Evolutionary conservation across 257 asterid species (phyloP), one percentile per base, ranked within the genome.

Genomic region (Hygrophila difformis): DNA sequence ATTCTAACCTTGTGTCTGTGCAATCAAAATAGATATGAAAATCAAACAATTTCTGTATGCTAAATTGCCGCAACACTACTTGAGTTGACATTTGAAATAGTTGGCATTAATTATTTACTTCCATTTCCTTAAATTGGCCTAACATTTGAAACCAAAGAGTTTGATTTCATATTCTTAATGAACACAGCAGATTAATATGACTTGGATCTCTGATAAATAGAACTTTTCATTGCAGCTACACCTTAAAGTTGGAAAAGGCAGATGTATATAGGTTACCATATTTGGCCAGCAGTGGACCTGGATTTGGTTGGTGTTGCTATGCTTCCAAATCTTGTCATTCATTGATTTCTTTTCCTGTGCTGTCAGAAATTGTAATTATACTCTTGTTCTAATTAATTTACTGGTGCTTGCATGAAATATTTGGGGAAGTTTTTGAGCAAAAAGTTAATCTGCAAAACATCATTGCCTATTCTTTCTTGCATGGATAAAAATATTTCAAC

Each of bases 231-330:
- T 65, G 67, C 93, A 89, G 97, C 73, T 85, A 89, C 40, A 85
- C 68, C 61, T 54, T 89, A 86, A 89, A 89, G 81, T 62, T 85
- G 73, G 97, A 89, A 65, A 89, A 89, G 79, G 97, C 97, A 39
- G 97, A 89, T 43, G 96, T 89, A 21, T 89, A 89, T 62, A 77
- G 97, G 51, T 71, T 89, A 57, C 97, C 97, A 50, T 89, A 89
- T 67, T 70, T 89, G 61, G 24, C 83, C 12, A 79, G 97, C 94
- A 73, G 96, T 59, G 96, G 81, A 48, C 97, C 97, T 21, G 97
- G 97, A 66, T 89, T 89, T 60, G 97, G 97, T 89, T 42, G 16
- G 92, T 65, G 48, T 49, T 59, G 13, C n/a, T n/a, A n/a, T n/a
- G n/a, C 53, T 48, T 14, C 49, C 63, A 23, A 12, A 46, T 47